Conservation (phyloP, 169 alveolate genomes). For the Eimeria falciformis region DNA sequence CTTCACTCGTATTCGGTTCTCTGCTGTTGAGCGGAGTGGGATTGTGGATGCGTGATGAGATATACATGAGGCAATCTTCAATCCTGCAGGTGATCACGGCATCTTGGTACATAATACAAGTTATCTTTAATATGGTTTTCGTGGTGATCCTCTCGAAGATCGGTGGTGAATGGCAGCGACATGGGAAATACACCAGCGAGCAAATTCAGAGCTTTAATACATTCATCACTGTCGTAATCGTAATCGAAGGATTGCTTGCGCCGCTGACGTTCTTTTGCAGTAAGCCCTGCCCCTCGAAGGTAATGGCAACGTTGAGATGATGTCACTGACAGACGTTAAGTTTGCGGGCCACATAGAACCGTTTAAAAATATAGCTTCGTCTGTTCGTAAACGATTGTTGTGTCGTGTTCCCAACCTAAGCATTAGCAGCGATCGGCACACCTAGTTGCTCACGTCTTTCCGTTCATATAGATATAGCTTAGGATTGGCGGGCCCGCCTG, state of each 20-base stretch:
- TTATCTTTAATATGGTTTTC: constrained; percentile 4
- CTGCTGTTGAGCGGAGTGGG: background rate
- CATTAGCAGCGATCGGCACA: too few species aligned
- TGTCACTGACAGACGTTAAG: too few species aligned
- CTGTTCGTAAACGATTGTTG: too few species aligned
- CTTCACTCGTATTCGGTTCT: background rate
- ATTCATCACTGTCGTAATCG: background rate
- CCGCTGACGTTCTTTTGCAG: background rate
- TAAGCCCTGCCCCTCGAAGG: background rate
- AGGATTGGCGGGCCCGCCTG: too few species aligned
- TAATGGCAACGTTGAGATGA: too few species aligned
- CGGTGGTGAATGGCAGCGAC: constrained; percentile 38
- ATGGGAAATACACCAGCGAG: constrained; percentile 15
- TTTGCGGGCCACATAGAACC: too few species aligned
- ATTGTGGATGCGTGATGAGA: background rate
- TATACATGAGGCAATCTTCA: background rate
- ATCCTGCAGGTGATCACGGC: background rate
- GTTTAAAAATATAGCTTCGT: too few species aligned
- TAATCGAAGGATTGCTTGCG: background rate
- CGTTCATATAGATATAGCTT: too few species aligned
- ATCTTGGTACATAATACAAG: background rate
- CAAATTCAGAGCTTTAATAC: constrained; percentile 28
- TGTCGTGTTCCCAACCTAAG: too few species aligned
- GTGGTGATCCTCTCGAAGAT: constrained; percentile 1
- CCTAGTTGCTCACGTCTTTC: too few species aligned